phyloP scores from a whole-genome alignment of 208 protist species.

The Balamuthia mandrillaris region DNA sequence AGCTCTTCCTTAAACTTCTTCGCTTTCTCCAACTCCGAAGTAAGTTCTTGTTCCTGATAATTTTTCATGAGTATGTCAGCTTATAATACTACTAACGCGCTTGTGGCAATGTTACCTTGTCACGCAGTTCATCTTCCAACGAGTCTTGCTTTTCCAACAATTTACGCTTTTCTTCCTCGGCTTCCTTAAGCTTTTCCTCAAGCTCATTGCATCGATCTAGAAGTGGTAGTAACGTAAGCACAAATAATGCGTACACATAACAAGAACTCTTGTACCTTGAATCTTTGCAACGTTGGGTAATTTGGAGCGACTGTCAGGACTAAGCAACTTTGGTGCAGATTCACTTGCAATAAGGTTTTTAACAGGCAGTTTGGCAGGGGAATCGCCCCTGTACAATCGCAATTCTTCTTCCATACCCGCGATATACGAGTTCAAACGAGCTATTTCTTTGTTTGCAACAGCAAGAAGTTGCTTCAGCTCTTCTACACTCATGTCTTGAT shows the following conservation, averaged over 20 bases:
- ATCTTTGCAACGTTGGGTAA: slow-evolving; percentile 9
- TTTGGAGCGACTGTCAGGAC: slow-evolving; percentile 11
- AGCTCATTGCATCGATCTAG: background rate
- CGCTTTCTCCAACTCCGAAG: background rate
- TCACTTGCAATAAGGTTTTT: background rate
- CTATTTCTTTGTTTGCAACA: slow-evolving; percentile 47
- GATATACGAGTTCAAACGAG: slow-evolving; percentile 13
- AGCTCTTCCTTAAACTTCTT: slow-evolving; percentile 30
- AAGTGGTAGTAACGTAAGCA: too few relatives aligned
- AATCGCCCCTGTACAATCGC: background rate
- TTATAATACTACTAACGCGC: too few relatives aligned
- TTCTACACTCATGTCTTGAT: slow-evolving; percentile 46
- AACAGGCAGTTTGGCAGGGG: background rate
- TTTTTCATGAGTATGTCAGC: too few relatives aligned
- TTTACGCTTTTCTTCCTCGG: background rate
- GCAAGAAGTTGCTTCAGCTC: slow-evolving; percentile 53
- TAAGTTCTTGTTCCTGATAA: background rate
- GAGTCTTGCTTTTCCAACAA: background rate
- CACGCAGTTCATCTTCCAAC: background rate
- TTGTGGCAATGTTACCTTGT: too few relatives aligned
- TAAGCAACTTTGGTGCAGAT: background rate
- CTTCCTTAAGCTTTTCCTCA: background rate
- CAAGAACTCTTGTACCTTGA: background rate
- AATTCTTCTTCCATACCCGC: slow-evolving; percentile 3
- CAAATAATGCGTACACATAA: background rate